Evolutionary conservation across 140 eudicot genomes (phyloP), one percentile per base, ranked within the genome.

Genomic region (Ambrosia hybrid): DNA sequence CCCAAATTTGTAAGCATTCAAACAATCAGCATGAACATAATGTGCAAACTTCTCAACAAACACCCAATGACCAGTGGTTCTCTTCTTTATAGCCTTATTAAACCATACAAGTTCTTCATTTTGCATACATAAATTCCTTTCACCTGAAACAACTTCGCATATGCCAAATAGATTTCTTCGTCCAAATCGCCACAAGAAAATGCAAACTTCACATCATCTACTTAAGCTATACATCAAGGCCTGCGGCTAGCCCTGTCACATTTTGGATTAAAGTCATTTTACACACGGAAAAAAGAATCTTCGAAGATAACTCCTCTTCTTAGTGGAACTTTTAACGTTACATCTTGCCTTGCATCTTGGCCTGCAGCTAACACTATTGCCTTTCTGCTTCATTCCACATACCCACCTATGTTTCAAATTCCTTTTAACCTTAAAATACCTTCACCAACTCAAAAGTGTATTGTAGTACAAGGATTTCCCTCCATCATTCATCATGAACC

Each of bases 401-500:
- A 53, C 59, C 30, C 30, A 16, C 63, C 11, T 57, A 57, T 26
- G 8, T 57, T 57, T 57, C 65, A 26, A 59, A 59, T 30, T n/a
- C 9, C n/a, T 26, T 26, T 57, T 21, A 57, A 57, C 64, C 36
- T 21, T 57, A 16, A 57, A 37, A 26, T 57, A 9, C 7, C 10
- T 59, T 59, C 65, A 59, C 39, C 6, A 26, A 59, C 65, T 30
- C 7, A 59, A 59, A 59, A 59, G 65, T 30, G 65, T 58, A 58
- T 30, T 30, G 15, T 58, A 9, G 41, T 58, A 58, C n/a, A 21
- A 30, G 41, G 65, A 9, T 30, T 58, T 58, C 36, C 36, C 21
- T 14, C 30, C 39, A 58, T 30, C 65, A 26, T 10, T 39, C 15
- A 30, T 30, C 65, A 58, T 0, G n/a, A 58, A 58, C 15, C 41